phyloP scores from a whole-genome alignment of 495 filamentous ascomycete species.

The Neurospora sp. region DNA sequence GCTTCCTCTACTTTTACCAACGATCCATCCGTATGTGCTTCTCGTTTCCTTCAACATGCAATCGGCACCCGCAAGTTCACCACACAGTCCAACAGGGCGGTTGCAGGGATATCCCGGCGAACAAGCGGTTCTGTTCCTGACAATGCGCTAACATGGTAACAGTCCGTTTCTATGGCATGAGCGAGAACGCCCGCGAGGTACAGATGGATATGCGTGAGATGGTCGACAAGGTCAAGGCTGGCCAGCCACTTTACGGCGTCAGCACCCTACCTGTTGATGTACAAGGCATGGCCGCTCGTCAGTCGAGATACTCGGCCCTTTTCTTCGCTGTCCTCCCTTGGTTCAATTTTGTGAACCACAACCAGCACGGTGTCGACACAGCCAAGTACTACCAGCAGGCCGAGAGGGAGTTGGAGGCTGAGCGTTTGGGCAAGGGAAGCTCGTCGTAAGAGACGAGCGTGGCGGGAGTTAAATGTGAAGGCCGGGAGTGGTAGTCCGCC shows the following conservation, averaged over 20 bases:
- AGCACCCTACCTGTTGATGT: slow-evolving; percentile 70
- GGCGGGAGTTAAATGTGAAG: not conserved
- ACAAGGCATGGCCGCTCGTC: slow-evolving; percentile 86
- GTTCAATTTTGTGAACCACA: slow-evolving; percentile 98
- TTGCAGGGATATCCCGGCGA: not conserved
- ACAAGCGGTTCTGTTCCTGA: not conserved
- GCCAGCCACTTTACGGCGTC: slow-evolving; percentile 81
- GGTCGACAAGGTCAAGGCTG: slow-evolving; percentile 86
- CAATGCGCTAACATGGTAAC: slow-evolving; percentile 5
- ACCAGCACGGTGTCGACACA: slow-evolving; percentile 94
- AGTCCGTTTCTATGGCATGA: slow-evolving; percentile 91
- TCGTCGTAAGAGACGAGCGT: not conserved
- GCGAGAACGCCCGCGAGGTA: slow-evolving; percentile 81
- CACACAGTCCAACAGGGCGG: not conserved
- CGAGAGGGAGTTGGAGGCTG: slow-evolving; percentile 85
- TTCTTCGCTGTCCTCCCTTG: slow-evolving; percentile 79
- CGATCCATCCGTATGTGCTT: slow-evolving; percentile 46
- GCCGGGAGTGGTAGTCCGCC: not conserved
- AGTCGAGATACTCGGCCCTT: slow-evolving; percentile 80
- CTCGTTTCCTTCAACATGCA: not conserved
- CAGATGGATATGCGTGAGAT: slow-evolving; percentile 98
- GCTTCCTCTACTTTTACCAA: slow-evolving; percentile 72
- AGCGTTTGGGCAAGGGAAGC: slow-evolving; percentile 33
- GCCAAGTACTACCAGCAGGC: slow-evolving; percentile 96
- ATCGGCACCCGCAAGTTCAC: not conserved